These are phyloP conservation scores for Neurospora africana DNA, from an alignment of 495 filamentous ascomycete genomes.

Conservation along the genomic window DNA sequence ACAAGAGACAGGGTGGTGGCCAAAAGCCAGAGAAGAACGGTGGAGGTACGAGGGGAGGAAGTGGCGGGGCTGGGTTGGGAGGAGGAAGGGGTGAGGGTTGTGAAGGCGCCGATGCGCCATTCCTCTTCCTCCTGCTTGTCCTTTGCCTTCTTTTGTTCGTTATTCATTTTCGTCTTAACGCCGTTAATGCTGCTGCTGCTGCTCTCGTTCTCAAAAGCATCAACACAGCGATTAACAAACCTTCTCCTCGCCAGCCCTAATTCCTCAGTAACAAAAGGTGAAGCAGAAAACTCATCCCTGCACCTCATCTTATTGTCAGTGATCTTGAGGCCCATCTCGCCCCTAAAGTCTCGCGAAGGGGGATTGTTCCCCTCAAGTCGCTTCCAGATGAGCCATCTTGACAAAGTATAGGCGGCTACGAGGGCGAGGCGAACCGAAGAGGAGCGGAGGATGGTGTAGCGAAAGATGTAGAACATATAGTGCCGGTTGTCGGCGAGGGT, in stretches of 20 bases:
- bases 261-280: not conserved
- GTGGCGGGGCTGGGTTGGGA: not conserved
- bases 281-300: not conserved
- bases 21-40: conserved; percentile 54
- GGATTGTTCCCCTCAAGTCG: conserved; percentile 13
- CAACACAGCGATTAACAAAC: too few species aligned
- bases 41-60: conserved; percentile 21
- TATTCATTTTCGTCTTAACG: not conserved
- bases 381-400: conserved; percentile 53
- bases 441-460: conserved; percentile 61
- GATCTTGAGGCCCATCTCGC: not conserved
- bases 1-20: conserved; percentile 67
- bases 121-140: not conserved
- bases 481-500: conserved; percentile 94
- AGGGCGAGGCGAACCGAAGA: conserved; percentile 55
- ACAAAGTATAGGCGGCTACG: conserved; percentile 43
- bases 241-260: not conserved
- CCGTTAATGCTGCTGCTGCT: too few species aligned
- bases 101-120: not conserved
- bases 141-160: not conserved
- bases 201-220: too few species aligned
- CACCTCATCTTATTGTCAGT: not conserved
- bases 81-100: not conserved
- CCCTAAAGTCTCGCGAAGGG: not conserved
- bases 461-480: conserved; percentile 94